A percentile compares a stretch with the other conserved stretches of the same genome.
phyloP scores from a whole-genome alignment of 179 eudicot genomes.

The Sideroxylon spinosum region DNA sequence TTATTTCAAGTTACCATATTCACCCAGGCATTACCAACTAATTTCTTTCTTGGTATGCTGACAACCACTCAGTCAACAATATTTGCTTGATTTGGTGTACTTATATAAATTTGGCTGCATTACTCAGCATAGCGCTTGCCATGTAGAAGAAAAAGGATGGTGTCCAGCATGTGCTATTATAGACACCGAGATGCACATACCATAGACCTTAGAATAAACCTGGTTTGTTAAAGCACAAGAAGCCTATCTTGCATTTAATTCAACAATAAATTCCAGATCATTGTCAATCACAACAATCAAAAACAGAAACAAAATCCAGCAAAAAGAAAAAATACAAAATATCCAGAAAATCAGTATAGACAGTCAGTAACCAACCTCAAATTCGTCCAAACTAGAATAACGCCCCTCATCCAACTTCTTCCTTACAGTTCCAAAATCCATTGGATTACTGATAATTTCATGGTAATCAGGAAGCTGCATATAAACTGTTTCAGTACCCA shows the following conservation, averaged over 20 bases:
- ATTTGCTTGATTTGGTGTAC: too few species aligned
- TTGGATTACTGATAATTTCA: slow-evolving; percentile 76
- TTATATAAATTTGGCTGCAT: too few species aligned
- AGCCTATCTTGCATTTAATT: neutral
- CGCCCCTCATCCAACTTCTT: slow-evolving; percentile 57
- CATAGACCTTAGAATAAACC: too few species aligned
- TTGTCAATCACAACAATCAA: neutral
- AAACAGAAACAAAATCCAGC: neutral
- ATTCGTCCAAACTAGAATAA: slow-evolving; percentile 58
- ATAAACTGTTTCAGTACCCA: slow-evolving; percentile 16
- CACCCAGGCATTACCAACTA: neutral
- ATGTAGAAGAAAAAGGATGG: too few species aligned
- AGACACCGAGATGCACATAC: too few species aligned
- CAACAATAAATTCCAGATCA: neutral
- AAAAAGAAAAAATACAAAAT: neutral
- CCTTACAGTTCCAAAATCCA: slow-evolving; percentile 93
- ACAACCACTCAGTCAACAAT: neutral
- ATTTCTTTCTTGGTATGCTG: neutral
- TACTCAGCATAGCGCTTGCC: too few species aligned
- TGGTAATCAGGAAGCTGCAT: slow-evolving; percentile 87
- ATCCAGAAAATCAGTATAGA: neutral
- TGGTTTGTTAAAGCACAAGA: too few species aligned
- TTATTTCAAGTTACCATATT: neutral
- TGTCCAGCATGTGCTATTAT: too few species aligned
- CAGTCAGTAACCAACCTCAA: slow-evolving; percentile 62